Base-by-base conservation (phyloP, 345 rosid species). In the Cochlearia excelsa region DNA sequence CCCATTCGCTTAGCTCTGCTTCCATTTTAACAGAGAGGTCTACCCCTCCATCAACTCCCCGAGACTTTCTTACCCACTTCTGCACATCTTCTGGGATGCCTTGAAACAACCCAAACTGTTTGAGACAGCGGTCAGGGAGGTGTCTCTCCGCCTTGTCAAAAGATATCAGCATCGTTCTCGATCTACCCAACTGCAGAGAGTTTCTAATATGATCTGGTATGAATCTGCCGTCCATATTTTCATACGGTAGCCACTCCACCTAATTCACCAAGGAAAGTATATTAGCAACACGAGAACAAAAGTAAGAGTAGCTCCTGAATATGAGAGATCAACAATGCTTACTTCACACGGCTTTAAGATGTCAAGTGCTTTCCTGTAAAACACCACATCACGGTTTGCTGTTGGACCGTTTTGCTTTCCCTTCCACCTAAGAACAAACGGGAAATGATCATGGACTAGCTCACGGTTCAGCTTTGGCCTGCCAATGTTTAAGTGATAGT, bases 131-230 rank as follows among this genome's bases (percentile, higher is more conserved):
- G 77, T 89, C 87, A 62, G 99, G 95, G 3, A 93, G 89, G 73
- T 93, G 99, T 67, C 99, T 86, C 79, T 92, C 98, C 10, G 98
- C 96, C 88, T 92, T 92, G 76, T 88, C 98, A 61, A 88, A 92
- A 69, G 96, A 92, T 67, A 92, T 81, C 63, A 92, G 78, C 96
- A 86, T 92, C 23, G 98, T 84, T 75, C 80, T 88, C 6, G 98
- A 86, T 79, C 96, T 86, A 67, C 96, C 95, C 66, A 92, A 66
- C 75, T 73, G 73, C 72, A 92, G 70, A 52, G 79, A 76, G 57
- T 49, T 71, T 74, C 72, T 78, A 7, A 86, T 83, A 55, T 77
- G 74, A 56, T 82, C 85, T 1, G 96, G 95, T 75, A 88, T 83
- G 10, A 63, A 81, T 53, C 82, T 76, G 51, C 79, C 78, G 54